Evolutionary conservation across 768 basidiomycete species (phyloP).

Genomic region (Phallus indusiatus): DNA sequence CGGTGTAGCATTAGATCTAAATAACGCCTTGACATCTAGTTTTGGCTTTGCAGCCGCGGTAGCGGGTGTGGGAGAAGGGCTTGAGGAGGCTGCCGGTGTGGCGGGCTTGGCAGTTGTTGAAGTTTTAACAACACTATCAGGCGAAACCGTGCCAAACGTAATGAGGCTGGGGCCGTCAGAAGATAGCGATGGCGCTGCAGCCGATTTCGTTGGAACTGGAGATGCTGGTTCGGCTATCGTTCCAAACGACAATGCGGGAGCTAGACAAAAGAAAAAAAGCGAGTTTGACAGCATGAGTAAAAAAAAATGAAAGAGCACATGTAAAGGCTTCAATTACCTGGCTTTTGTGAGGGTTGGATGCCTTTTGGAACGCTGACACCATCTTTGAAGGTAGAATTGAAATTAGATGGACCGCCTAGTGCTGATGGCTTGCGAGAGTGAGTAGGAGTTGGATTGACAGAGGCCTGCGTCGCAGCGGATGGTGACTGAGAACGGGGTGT

Average conservation of each 20-base stretch:
- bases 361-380: slow-evolving; percentile 64
- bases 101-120: not conserved
- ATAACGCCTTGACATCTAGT: slow-evolving; percentile 7
- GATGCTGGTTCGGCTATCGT: slow-evolving; percentile 77
- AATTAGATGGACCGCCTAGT: slow-evolving; percentile 39
- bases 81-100: slow-evolving; percentile 19
- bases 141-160: slow-evolving; percentile 73
- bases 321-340: not conserved
- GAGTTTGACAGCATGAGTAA: slow-evolving; percentile 45
- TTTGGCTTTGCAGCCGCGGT: slow-evolving; percentile 35
- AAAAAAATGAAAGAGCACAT: slow-evolving; percentile 9
- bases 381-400: slow-evolving; percentile 67
- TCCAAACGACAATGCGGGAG: slow-evolving; percentile 60
- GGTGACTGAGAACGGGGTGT: slow-evolving; percentile 75
- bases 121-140: slow-evolving; percentile 22
- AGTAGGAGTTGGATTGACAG: slow-evolving; percentile 31
- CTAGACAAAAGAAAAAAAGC: not conserved
- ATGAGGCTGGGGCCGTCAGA: slow-evolving; percentile 67
- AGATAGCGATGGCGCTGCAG: slow-evolving; percentile 47
- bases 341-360: slow-evolving; percentile 7
- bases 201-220: slow-evolving; percentile 76
- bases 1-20: not conserved
- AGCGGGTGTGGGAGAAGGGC: slow-evolving; percentile 38
- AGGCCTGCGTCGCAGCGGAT: slow-evolving; percentile 39
- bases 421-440: slow-evolving; percentile 76